Evolutionary conservation across 768 basidiomycete species (phyloP).

Genomic region (Gymnopilus dilepis): DNA sequence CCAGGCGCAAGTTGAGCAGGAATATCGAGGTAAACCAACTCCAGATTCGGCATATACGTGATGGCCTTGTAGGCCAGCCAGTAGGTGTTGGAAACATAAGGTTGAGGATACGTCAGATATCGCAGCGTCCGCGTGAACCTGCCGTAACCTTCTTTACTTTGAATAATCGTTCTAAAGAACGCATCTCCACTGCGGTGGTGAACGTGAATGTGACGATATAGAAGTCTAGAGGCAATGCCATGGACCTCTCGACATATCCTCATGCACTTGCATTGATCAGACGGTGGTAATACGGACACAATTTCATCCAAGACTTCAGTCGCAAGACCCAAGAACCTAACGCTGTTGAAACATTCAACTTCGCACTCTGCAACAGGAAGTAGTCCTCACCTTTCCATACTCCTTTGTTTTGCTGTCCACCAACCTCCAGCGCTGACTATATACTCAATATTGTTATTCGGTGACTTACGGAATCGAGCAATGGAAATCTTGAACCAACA

Average conservation of each 20-base stretch:
- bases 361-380: no score
- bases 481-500: no score
- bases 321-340: no score
- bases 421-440: no score
- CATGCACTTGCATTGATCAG: neutral
- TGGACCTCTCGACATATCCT: neutral
- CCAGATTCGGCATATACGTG: neutral
- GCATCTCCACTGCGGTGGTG: neutral
- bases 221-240: neutral
- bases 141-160: neutral
- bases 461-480: no score
- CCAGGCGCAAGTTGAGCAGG: neutral
- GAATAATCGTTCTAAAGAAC: neutral
- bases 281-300: neutral
- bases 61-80: neutral
- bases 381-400: no score
- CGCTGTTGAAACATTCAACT: no score
- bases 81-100: neutral
- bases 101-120: neutral
- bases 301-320: neutral
- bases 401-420: no score
- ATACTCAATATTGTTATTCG: no score
- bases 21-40: neutral
- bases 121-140: neutral
- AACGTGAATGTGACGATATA: neutral